Base-by-base conservation (phyloP, 352 stramenopile genomes). In the Sclerospora graminicola region DNA sequence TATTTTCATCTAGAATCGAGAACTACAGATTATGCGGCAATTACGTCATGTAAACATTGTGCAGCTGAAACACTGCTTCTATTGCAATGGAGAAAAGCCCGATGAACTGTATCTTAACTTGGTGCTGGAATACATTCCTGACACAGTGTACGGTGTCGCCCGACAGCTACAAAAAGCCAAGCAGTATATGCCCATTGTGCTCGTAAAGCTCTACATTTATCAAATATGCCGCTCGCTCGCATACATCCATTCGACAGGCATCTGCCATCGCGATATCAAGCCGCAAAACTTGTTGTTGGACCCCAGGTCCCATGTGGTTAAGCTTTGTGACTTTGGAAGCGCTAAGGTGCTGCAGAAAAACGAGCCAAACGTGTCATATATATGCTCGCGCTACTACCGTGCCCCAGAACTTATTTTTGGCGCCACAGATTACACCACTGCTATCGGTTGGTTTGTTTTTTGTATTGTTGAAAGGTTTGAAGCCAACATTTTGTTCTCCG, bases 131-230 rank as follows among this genome's bases (percentile, higher is more conserved):
- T 99, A 97, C 73, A 97, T 99, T 43, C 96, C 96, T 2, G 96
- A 99, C 58, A 99, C 96, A 34, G 91, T 99, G 9, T 99, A 99
- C 66, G 88, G 89, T 41, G 95, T 99, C 8, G 91, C 81, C 24
- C 73, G 95, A 27, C 76, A 96, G 45, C 89, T 98, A 45, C 94
- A 98, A 60, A 98, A 98, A 63, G 82, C 85, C 55, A 98, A 98
- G 60, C 90, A 98, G 54, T 82, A 95, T 45, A 92, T 99, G 63
- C 96, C 96, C 26, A 67, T 98, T 27, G 65, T 98, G 36, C 95
- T 97, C 45, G 95, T 99, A 32, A 98, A 98, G 74, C 73, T 99
- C n/a, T 99, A 99, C 75, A 95, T 99, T 30, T 99, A 99, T 70
- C 97, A 99, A 74, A 95, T 99, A 30, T 98, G 87, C 41, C 82